phyloP scores from a whole-genome alignment of 345 rosid species.

The Brassica rapa region DNA sequence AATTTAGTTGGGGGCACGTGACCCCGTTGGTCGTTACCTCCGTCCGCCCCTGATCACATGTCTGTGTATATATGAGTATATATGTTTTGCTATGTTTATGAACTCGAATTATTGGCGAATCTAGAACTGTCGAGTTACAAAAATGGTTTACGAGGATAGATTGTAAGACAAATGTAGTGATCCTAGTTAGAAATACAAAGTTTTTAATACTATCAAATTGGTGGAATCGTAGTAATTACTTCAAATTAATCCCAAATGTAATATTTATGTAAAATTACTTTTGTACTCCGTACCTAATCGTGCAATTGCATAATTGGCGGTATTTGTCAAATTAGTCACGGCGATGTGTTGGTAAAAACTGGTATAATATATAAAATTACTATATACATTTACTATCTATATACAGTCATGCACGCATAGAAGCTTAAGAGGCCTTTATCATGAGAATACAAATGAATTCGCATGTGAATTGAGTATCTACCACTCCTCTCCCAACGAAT shows the following conservation, averaged over 20 bases:
- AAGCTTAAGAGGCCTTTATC: conserved; percentile 25
- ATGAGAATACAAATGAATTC: conserved; percentile 29
- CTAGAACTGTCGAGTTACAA: neutral
- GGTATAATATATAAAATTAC: neutral
- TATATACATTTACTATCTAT: neutral
- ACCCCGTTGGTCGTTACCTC: too few species aligned
- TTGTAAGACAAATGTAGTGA: neutral
- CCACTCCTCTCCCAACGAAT: conserved; percentile 41
- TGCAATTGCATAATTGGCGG: neutral
- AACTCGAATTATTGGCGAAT: neutral
- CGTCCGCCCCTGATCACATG: too few species aligned
- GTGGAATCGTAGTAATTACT: neutral
- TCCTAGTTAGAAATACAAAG: neutral
- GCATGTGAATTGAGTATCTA: conserved; percentile 41
- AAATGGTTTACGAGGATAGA: neutral
- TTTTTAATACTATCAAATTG: neutral
- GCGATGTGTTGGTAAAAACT: neutral
- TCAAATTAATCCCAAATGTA: neutral
- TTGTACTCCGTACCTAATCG: neutral
- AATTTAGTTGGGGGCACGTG: too few species aligned
- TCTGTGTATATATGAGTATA: neutral
- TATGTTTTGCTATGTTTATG: neutral
- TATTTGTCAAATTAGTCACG: neutral
- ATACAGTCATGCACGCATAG: conserved; percentile 19
- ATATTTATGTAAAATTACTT: neutral